phyloP scores from a whole-genome alignment of 176 grass and related monocot species.

The Rhynchospora breviuscula region DNA sequence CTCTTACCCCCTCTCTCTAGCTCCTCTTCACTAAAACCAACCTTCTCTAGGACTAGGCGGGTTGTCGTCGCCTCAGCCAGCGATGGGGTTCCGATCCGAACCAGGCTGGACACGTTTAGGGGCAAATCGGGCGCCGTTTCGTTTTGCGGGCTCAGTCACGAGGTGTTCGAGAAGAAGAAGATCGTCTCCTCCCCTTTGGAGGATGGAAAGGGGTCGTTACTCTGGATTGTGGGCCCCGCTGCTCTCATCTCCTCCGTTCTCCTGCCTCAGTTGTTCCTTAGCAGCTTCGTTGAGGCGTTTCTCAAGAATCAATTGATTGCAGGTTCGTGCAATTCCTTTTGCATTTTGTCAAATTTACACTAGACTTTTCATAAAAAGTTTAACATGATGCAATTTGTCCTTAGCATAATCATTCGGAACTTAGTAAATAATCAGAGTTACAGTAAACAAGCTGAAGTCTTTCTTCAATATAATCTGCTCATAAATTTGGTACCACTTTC shows the following conservation, averaged over 20 bases:
- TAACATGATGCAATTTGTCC: no score
- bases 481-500: no score
- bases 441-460: no score
- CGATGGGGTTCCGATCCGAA: background rate
- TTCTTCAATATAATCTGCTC: no score
- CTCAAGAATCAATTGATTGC: constrained; percentile 24
- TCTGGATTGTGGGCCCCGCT: background rate
- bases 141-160: constrained; percentile 28
- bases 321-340: constrained; percentile 18
- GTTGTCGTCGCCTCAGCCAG: background rate
- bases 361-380: background rate
- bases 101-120: constrained; percentile 3
- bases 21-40: background rate
- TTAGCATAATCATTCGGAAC: no score
- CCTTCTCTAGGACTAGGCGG: background rate
- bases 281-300: constrained; percentile 11
- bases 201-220: background rate
- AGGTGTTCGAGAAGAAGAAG: constrained; percentile 28
- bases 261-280: background rate
- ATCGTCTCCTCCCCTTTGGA: background rate
- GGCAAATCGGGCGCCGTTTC: constrained; percentile 33
- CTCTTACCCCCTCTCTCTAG: background rate
- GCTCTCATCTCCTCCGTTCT: background rate
- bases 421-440: no score
- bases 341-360: constrained; percentile 24